Evolutionary conservation across 768 basidiomycete species (phyloP).

Genomic region (Hygrocybe punicea): DNA sequence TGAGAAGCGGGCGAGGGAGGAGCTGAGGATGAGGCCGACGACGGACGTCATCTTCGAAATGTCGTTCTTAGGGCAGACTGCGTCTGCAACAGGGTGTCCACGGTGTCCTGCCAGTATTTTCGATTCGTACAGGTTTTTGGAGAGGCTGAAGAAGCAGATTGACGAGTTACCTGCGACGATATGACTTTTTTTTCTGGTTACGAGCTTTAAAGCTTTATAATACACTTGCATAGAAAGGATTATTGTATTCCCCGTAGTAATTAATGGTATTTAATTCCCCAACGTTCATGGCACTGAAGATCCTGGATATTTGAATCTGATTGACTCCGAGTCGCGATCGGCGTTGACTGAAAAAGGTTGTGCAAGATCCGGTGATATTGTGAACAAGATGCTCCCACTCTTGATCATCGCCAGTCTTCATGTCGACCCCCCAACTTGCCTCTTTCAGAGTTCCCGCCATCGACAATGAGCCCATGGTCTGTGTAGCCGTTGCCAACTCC

Average conservation of each 20-base stretch:
- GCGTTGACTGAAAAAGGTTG: too few relatives aligned
- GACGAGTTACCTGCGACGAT: conserved; percentile 45
- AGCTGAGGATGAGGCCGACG: conserved; percentile 54
- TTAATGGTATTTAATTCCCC: too few relatives aligned
- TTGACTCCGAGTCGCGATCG: too few relatives aligned
- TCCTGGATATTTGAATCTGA: too few relatives aligned
- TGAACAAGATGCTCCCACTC: too few relatives aligned
- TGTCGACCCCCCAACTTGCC: conserved; percentile 75
- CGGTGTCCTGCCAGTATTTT: conserved; percentile 68
- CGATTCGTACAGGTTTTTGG: conserved; percentile 55
- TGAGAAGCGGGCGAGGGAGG: conserved; percentile 52
- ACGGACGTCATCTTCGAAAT: conserved; percentile 59
- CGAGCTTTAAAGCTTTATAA: neutral
- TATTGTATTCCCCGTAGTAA: too few relatives aligned
- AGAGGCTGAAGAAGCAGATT: conserved; percentile 52
- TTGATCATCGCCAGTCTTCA: conserved; percentile 31
- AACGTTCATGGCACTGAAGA: too few relatives aligned
- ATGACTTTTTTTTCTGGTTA: neutral
- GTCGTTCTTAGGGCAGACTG: conserved; percentile 54
- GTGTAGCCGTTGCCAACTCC: conserved; percentile 12
- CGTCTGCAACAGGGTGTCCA: conserved; percentile 50
- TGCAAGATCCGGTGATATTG: too few relatives aligned
- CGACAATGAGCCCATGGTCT: conserved; percentile 93
- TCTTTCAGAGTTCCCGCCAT: conserved; percentile 80
- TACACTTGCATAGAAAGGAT: neutral